Base-by-base conservation (phyloP, 1,284 basidiomycete genomes). In the Taiwanofungus camphoratus region DNA sequence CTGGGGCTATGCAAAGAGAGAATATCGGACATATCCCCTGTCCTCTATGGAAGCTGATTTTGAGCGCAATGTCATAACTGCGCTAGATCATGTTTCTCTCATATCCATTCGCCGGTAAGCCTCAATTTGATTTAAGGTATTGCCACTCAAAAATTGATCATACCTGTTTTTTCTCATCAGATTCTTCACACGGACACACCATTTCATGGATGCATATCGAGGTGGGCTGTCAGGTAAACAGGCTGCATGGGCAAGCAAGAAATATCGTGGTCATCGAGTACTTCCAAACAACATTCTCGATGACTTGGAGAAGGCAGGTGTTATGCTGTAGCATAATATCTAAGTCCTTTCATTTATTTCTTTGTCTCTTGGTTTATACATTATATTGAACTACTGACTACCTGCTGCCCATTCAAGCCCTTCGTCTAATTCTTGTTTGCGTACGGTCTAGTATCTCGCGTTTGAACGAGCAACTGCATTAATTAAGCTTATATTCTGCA, bases 1-100 rank as follows among this genome's bases (percentile, higher is more conserved):
- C 34, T 55, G 55, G 55, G 52, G 55, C 0, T 22, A 16, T 31
- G 46, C 49, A 16, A 55, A 57, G 33, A 34, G 39, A 0, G 24
- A 20, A 7, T 55, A 57, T 33, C 38, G 34, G 13, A 39, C 2
- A 22, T 33, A 13, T 44, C 39, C 15, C 5, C 7, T 13, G 21
- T 43, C 45, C 0, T 40, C 33, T 2, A 7, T 7, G 0, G 42
- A 46, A 15, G 34, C 30, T 1, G 44, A 41, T 2, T 20, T 49
- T 12, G 31, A 39, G 21, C 20, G 15, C 12, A 52, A 47, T 22
- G 41, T 41, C 19, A 3, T 41, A 12, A 2, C 20, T 0, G 38
- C 48, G 11, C 19, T 52, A 15, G 36, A 33, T 11, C 16, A 19
- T 0, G 36, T 52, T 3, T 36, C 26, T 18, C 7, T 39, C 9